Conservation (phyloP, 306 rosid genomes). For the Prunus fruticosa region DNA sequence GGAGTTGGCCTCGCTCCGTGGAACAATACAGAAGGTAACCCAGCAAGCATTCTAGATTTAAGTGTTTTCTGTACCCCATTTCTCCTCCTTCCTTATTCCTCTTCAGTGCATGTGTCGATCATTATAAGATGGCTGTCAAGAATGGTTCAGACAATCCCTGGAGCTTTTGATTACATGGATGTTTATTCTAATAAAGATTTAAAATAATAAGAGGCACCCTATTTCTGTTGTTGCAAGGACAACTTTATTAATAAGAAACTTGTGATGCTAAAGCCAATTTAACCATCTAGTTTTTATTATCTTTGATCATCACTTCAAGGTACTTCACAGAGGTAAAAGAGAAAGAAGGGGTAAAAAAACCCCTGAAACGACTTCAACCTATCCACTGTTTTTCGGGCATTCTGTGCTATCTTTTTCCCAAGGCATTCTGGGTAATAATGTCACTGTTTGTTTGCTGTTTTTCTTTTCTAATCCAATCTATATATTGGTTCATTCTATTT, state of each 20-base stretch:
- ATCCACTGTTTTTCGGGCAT: background rate
- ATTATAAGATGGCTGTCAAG: background rate
- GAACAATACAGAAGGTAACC: conserved; percentile 83
- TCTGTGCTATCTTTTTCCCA: background rate
- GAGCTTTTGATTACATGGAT: background rate
- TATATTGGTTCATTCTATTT: background rate
- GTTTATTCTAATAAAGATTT: background rate
- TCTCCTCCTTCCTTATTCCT: background rate
- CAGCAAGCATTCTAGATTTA: conserved; percentile 12
- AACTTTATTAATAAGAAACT: background rate
- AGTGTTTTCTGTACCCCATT: conserved; percentile 20
- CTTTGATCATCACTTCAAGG: background rate
- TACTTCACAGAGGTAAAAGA: background rate
- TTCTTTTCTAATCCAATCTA: background rate
- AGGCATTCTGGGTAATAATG: background rate
- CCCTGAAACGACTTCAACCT: background rate
- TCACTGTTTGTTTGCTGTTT: background rate
- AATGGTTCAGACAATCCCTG: background rate
- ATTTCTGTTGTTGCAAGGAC: background rate
- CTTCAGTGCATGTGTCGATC: background rate
- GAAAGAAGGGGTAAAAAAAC: background rate
- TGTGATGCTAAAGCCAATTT: background rate
- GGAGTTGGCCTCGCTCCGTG: conserved; percentile 91
- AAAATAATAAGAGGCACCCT: background rate
- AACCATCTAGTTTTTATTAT: background rate